phyloP scores from a whole-genome alignment of 352 stramenopile species.

The Globisporangium emineosum region DNA sequence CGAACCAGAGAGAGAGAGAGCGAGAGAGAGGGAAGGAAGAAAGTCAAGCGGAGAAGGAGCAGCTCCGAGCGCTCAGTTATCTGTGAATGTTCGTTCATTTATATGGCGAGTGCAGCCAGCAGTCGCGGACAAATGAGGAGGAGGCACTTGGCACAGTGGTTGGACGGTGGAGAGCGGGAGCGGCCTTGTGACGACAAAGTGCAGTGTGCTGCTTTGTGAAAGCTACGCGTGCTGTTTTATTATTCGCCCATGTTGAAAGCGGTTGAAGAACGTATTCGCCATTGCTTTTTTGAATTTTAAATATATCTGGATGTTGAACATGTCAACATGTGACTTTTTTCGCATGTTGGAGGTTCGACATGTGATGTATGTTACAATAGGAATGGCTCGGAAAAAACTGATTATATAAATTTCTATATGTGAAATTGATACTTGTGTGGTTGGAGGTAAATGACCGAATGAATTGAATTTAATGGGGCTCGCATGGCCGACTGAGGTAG shows the following conservation, averaged over 20 bases:
- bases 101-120: slow-evolving; percentile 5
- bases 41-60: slow-evolving; percentile 1
- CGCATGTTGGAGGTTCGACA: too few relatives aligned
- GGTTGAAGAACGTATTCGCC: not conserved
- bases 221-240: not conserved
- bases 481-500: too few relatives aligned
- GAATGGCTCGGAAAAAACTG: too few relatives aligned
- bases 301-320: too few relatives aligned
- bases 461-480: too few relatives aligned
- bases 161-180: not conserved
- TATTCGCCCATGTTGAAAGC: not conserved
- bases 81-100: slow-evolving; percentile 11
- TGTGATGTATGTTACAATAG: too few relatives aligned
- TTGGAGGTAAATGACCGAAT: too few relatives aligned
- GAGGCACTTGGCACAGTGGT: not conserved
- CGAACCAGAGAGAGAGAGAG: not conserved
- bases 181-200: too few relatives aligned
- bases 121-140: not conserved
- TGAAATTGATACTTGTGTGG: too few relatives aligned
- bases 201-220: too few relatives aligned
- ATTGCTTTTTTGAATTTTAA: slow-evolving; percentile 12
- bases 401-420: too few relatives aligned
- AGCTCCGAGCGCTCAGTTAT: slow-evolving; percentile 3
- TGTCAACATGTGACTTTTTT: too few relatives aligned
- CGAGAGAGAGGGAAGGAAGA: not conserved